Conservation (phyloP, 2,329 filamentous ascomycete species). For the Colletotrichum aenigma region DNA sequence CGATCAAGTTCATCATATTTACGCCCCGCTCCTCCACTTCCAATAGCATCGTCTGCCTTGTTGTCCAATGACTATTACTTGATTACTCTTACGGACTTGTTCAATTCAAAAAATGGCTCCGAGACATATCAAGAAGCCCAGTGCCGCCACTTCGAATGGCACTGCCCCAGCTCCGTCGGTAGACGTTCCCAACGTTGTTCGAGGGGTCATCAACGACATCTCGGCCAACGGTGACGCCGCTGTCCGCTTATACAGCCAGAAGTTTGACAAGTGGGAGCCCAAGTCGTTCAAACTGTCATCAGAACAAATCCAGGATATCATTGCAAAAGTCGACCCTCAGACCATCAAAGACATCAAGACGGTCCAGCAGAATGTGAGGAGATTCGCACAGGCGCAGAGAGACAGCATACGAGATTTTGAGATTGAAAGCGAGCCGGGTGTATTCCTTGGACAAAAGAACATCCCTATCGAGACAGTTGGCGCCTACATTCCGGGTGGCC, state of each 20-base stretch:
- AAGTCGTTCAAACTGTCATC: constrained; percentile 50
- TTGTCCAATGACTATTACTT: no score
- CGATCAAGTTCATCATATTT: neutral
- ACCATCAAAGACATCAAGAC: constrained; percentile 38
- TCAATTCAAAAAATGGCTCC: neutral
- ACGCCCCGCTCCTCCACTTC: neutral
- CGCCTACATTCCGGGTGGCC: constrained; percentile 54
- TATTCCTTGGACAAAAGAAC: constrained; percentile 55
- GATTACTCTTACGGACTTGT: no score
- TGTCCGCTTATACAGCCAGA: constrained; percentile 52
- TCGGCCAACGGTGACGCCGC: constrained; percentile 50
- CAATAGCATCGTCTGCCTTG: fast-evolving
- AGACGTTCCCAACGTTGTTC: constrained; percentile 45
- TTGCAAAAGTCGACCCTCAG: constrained; percentile 48
- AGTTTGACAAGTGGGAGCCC: constrained; percentile 60
- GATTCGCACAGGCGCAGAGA: constrained; percentile 90
- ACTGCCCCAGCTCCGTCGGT: neutral
- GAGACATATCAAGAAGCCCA: neutral
- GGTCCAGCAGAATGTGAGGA: constrained; percentile 43
- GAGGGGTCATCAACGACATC: constrained; percentile 51
- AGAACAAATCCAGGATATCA: constrained; percentile 46
- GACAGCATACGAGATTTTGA: constrained; percentile 63
- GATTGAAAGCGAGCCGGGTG: constrained; percentile 52
- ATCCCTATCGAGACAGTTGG: constrained; percentile 51
- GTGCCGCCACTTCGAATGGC: no score